These are phyloP conservation scores for Daldinia decipiens DNA, from an alignment of 495 filamentous ascomycete species.

Conservation along the genomic window DNA sequence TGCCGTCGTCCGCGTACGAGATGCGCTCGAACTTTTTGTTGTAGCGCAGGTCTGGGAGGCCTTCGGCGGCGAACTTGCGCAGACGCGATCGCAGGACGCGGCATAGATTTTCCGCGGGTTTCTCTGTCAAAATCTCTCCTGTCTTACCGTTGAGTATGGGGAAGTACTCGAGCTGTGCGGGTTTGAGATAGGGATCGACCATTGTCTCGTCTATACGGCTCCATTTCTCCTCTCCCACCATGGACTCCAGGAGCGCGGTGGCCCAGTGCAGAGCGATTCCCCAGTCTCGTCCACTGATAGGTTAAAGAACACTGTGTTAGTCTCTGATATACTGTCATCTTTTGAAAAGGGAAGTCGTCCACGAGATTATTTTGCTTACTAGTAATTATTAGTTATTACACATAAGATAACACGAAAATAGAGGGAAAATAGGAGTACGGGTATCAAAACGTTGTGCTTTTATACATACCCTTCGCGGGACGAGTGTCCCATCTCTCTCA, in stretches of 20 bases:
- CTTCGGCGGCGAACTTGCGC: slow-evolving; percentile 46
- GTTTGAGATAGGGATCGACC: slow-evolving; percentile 53
- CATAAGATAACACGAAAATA: background rate
- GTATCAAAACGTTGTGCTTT: background rate
- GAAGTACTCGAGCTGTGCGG: slow-evolving; percentile 49
- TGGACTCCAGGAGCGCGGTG: slow-evolving; percentile 38
- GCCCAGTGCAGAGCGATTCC: slow-evolving; percentile 68
- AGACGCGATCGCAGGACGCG: slow-evolving; percentile 58
- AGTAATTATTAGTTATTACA: background rate
- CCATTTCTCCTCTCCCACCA: slow-evolving; percentile 54
- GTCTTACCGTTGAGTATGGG: slow-evolving; percentile 60
- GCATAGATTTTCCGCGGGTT: slow-evolving; percentile 53
- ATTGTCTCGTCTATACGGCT: slow-evolving; percentile 48
- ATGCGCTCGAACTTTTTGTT: slow-evolving; percentile 44
- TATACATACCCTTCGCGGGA: slow-evolving; percentile 41
- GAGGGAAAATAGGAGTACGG: background rate
- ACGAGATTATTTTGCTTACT: background rate
- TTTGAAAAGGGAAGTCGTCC: background rate
- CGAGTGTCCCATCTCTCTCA: slow-evolving; percentile 55
- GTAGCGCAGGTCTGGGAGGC: slow-evolving; percentile 44
- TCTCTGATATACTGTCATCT: background rate
- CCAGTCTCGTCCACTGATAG: slow-evolving; percentile 60
- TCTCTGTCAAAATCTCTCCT: slow-evolving; percentile 55
- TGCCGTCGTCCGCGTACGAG: slow-evolving; percentile 55
- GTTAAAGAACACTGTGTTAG: background rate